phyloP scores from a whole-genome alignment of 2,329 filamentous ascomycete genomes.

The Cladosporium sp. region DNA sequence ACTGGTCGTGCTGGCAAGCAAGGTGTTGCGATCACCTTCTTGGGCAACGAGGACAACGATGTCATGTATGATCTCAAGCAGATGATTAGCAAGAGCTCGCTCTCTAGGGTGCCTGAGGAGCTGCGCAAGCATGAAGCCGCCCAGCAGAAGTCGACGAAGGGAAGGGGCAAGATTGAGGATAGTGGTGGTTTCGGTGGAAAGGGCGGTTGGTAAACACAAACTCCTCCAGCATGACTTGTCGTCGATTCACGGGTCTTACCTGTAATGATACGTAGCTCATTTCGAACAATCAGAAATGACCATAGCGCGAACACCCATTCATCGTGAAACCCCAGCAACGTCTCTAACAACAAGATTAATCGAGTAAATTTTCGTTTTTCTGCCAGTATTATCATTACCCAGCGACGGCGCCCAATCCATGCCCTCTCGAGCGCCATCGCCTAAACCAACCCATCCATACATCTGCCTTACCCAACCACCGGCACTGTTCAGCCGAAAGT shows the following conservation, averaged over 20 bases:
- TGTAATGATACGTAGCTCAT: too few species aligned
- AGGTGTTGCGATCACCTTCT: slow-evolving; percentile 92
- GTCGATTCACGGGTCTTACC: too few species aligned
- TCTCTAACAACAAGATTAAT: too few species aligned
- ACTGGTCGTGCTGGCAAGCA: slow-evolving; percentile 97
- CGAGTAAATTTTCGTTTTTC: too few species aligned
- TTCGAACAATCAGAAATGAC: too few species aligned
- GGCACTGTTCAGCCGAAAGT: slow-evolving; percentile 12
- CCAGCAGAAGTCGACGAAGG: slow-evolving; percentile 61
- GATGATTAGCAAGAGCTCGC: slow-evolving; percentile 86
- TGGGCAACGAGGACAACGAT: slow-evolving; percentile 85
- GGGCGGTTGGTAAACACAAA: slow-evolving; percentile 31
- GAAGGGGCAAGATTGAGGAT: slow-evolving; percentile 31
- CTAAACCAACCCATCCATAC: too few species aligned
- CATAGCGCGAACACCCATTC: too few species aligned
- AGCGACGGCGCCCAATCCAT: too few species aligned
- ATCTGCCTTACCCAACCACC: not conserved
- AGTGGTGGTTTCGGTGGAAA: slow-evolving; percentile 33
- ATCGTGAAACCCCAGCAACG: too few species aligned
- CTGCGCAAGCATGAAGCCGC: slow-evolving; percentile 82
- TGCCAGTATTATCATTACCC: too few species aligned
- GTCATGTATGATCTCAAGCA: slow-evolving; percentile 89
- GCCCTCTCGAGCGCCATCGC: too few species aligned
- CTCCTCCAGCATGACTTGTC: too few species aligned
- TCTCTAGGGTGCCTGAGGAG: slow-evolving; percentile 88